phyloP scores from a whole-genome alignment of 116 monocot species.

The Posidonia oceanica region DNA sequence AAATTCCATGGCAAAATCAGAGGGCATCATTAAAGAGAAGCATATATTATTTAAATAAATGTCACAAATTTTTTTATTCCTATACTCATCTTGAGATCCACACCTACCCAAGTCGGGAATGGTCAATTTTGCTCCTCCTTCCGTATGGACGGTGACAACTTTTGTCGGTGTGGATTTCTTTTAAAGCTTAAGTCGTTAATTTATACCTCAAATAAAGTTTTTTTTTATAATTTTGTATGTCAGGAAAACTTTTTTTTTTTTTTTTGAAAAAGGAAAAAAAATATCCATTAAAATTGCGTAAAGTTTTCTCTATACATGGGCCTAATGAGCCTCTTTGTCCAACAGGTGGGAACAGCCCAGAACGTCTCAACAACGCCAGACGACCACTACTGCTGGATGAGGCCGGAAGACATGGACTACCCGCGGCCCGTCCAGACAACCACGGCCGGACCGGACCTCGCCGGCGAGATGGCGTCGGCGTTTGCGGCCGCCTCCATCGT shows the following conservation, averaged over 20 bases:
- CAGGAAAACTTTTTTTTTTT: too few relatives aligned
- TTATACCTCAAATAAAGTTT: too few relatives aligned
- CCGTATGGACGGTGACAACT: not conserved
- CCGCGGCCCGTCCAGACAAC: constrained; percentile 14
- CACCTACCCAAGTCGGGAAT: too few relatives aligned
- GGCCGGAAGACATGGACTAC: constrained; percentile 88
- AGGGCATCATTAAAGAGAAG: too few relatives aligned
- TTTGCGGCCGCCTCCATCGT: constrained; percentile 67
- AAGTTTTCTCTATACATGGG: too few relatives aligned
- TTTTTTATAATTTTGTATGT: too few relatives aligned
- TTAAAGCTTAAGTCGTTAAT: not conserved
- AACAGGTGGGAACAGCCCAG: constrained; percentile 33
- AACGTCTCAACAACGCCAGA: constrained; percentile 39
- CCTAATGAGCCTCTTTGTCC: not conserved
- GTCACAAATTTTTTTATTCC: too few relatives aligned
- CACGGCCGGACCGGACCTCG: constrained; percentile 49
- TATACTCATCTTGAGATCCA: too few relatives aligned
- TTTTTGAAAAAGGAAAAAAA: too few relatives aligned
- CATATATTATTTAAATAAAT: too few relatives aligned
- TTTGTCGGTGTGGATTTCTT: not conserved
- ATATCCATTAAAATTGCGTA: too few relatives aligned
- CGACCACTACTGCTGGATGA: constrained; percentile 77
- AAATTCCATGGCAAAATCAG: too few relatives aligned
- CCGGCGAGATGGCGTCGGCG: constrained; percentile 62
- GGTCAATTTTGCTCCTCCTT: not conserved